Conservation (phyloP, 495 filamentous ascomycete genomes). For the Penicillium simplicissimum region DNA sequence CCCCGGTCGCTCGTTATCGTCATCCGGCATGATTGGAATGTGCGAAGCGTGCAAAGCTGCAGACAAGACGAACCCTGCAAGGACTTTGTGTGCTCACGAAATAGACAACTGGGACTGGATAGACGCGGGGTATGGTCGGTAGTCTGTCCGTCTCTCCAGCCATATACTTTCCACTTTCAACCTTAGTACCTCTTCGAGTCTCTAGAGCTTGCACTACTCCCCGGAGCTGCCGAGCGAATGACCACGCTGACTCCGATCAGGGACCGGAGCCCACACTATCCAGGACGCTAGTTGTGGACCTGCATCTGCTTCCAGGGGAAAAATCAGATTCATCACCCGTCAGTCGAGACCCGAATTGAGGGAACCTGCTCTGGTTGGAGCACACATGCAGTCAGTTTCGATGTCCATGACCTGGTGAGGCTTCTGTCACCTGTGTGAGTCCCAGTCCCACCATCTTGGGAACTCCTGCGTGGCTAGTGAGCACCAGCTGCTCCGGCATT, state of each 20-base stretch:
- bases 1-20: slow-evolving; percentile 8
- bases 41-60: slow-evolving; percentile 7
- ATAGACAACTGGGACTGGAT: neutral
- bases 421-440: neutral
- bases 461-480: slow-evolving; percentile 13
- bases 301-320: slow-evolving; percentile 23
- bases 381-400: neutral
- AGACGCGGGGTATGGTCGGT: neutral
- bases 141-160: neutral
- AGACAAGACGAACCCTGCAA: neutral
- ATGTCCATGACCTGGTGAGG: neutral
- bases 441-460: neutral
- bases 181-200: neutral
- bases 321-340: slow-evolving; percentile 42
- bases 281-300: slow-evolving; percentile 14
- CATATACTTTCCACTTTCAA: neutral
- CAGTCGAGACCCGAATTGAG: slow-evolving; percentile 24
- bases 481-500: slow-evolving; percentile 6
- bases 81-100: neutral
- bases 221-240: neutral
- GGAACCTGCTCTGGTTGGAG: slow-evolving; percentile 15
- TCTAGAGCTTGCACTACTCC: neutral
- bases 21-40: slow-evolving; percentile 25
- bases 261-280: slow-evolving; percentile 2
- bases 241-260: neutral